phyloP scores from a whole-genome alignment of 2,329 filamentous ascomycete genomes.

The Hymenoscyphus scutula region DNA sequence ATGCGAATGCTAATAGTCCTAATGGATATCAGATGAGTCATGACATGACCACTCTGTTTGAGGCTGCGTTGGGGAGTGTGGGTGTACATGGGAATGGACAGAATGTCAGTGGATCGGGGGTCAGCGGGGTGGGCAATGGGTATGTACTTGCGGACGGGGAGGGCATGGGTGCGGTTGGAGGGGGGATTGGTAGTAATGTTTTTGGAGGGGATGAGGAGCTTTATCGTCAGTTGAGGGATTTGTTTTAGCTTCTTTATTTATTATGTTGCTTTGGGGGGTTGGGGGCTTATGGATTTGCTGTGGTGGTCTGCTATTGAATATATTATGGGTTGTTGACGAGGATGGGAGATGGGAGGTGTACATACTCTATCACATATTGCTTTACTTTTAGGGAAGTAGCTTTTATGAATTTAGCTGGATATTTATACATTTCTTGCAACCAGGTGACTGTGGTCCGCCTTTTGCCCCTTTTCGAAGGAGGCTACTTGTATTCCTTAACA shows the following conservation, averaged over 20 bases:
- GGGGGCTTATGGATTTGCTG: background rate
- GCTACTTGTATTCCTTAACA: too few species aligned
- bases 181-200: conserved; percentile 30
- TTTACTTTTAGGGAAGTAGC: too few species aligned
- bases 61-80: conserved; percentile 34
- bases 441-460: too few species aligned
- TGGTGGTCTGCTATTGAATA: too few species aligned
- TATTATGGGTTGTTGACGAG: too few species aligned
- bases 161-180: conserved; percentile 16
- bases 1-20: conserved; percentile 27
- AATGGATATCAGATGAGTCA: conserved; percentile 38
- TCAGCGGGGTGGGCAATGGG: conserved; percentile 14
- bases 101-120: conserved; percentile 5
- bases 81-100: conserved; percentile 20
- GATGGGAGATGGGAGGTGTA: too few species aligned
- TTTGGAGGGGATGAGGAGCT: conserved; percentile 38
- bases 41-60: conserved; percentile 38
- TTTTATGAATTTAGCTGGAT: too few species aligned
- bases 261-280: too few species aligned
- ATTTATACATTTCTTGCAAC: too few species aligned
- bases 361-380: too few species aligned
- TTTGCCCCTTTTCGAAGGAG: too few species aligned
- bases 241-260: conserved; percentile 30
- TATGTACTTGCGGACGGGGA: conserved; percentile 15
- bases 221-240: conserved; percentile 35